Base-by-base conservation (phyloP, 2,329 filamentous ascomycete species). In the Penicillium sp. region DNA sequence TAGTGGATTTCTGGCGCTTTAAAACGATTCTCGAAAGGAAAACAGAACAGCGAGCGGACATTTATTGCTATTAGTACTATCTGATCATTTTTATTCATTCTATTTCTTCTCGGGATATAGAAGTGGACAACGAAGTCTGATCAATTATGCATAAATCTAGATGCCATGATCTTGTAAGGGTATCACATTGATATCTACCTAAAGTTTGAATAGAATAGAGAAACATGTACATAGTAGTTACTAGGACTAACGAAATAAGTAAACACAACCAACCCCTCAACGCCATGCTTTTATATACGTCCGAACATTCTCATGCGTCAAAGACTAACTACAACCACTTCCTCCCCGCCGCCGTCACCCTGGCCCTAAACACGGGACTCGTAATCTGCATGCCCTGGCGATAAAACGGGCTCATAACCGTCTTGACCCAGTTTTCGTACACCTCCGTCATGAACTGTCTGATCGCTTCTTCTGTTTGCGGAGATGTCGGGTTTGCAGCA, bases 341-440 rank as follows among this genome's bases (percentile, higher is more conserved):
- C 76, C 90, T 91, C 63, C 91, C 94, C 0, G 93, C 93, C 2
- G 90, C 90, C 1, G 85, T 86, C 20, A 99, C 91, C 67, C 89
- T 84, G 56, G 83, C 79, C 63, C 90, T 82, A 71, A 99, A 99
- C 1, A 97, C 83, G 0, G 91, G 89, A 73, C 92, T 97, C 68
- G 82, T 85, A 52, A 99, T 86, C 64, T 90, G 87, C 81, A 89
- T 89, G 62, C 96, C 93, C 55, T 88, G 84, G 54, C 83, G 81
- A 77, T 97, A 97, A 72, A 99, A 99, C 0, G 94, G 94, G 69
- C 86, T 97, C 94, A 99, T 97, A 57, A 92, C 86, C 12, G 92
- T 90, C 81, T 99, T 99, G 62, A 96, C 84, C 87, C 93, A 99
- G 64, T 87, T 91, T 76, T 99, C 94, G 76, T 97, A 97, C 12